A percentile compares a stretch with the other conserved stretches of the same genome.
Evolutionary conservation across 345 rosid genomes (phyloP).

Genomic region (Syzygium aqueum): DNA sequence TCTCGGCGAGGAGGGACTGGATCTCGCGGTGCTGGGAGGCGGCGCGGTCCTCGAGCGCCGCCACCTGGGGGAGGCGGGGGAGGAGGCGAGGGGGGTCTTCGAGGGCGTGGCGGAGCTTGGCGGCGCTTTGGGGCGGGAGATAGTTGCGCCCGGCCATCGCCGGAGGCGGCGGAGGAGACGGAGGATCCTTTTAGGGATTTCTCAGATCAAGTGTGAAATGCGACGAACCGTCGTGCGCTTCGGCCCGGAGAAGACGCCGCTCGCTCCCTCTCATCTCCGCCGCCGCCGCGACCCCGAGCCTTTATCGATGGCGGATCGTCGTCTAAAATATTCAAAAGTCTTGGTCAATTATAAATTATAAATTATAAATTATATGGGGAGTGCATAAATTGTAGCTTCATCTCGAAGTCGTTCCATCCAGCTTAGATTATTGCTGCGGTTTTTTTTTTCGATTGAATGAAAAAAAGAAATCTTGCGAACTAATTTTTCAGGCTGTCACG

Average conservation of each 20-base stretch:
- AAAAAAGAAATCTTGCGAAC: too few species aligned
- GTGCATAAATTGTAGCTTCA: not conserved
- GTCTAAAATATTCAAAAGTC: not conserved
- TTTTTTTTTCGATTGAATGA: too few species aligned
- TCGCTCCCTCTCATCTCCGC: not conserved
- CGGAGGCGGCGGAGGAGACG: not conserved
- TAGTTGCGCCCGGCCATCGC: conserved; percentile 12
- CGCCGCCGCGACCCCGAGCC: not conserved
- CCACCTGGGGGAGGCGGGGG: conserved; percentile 8
- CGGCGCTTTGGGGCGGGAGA: not conserved
- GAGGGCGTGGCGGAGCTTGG: not conserved
- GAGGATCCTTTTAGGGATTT: not conserved
- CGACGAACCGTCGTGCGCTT: not conserved
- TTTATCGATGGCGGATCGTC: not conserved
- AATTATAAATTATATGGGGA: too few species aligned
- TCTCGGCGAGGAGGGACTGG: conserved; percentile 56
- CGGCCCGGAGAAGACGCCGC: not conserved
- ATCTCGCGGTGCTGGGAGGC: conserved; percentile 63
- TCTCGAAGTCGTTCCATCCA: not conserved
- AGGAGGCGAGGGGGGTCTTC: conserved; percentile 1
- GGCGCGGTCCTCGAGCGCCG: conserved; percentile 60
- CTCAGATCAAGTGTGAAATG: not conserved
- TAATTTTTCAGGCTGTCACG: not conserved
- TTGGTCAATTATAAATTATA: not conserved
- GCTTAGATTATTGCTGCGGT: too few species aligned